Evolutionary conservation across 2,329 filamentous ascomycete genomes (phyloP), one percentile per base, ranked within the genome.

Genomic region (Dactylellina haptotyla): DNA sequence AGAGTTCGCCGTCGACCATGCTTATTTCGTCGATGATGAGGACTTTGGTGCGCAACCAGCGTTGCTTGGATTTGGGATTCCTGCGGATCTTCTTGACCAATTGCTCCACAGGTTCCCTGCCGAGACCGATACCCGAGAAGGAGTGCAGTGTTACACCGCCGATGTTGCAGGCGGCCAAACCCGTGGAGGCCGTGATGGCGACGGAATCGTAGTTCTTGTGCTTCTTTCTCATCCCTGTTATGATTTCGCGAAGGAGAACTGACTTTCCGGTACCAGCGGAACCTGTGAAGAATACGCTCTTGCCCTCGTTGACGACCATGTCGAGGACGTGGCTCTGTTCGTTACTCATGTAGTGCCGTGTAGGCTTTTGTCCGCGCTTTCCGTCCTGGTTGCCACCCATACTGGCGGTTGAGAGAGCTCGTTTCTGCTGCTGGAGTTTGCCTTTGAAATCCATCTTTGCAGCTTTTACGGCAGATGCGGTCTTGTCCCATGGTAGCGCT

Each of bases 281-380:
- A 77, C 95, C 95, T 0, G 95, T 99, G 81, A 99, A 99, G 83
- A 99, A 99, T 1, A 97, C 93, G 77, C 94, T 98, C 80, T 93
- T 90, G 70, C 87, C 87, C 75, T 91, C 83, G 20, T 95, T 87
- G 5, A 92, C 86, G 8, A 99, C 94, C 18, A 97, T 84, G 48
- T 92, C 88, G 66, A 96, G 84, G 9, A 99, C 92, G 69, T 91
- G 88, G 71, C 87, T 86, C 81, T 99, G 95, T 80, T 99, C 95
- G 4, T 25, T 26, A 56, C 69, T 73, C 69, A 73, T 57, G 26
- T 66, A 73, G 30, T 73, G 50, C 39, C 43, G 54, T 3, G 69
- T 73, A 14, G 69, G 54, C 25, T 66, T 73, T 18, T 23, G 20
- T 20, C 54, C 69, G 14, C 61, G 61, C 9, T 32, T 25, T 6